Evolutionary conservation across 305 asterid genomes (phyloP).

Genomic region (Vinca major): DNA sequence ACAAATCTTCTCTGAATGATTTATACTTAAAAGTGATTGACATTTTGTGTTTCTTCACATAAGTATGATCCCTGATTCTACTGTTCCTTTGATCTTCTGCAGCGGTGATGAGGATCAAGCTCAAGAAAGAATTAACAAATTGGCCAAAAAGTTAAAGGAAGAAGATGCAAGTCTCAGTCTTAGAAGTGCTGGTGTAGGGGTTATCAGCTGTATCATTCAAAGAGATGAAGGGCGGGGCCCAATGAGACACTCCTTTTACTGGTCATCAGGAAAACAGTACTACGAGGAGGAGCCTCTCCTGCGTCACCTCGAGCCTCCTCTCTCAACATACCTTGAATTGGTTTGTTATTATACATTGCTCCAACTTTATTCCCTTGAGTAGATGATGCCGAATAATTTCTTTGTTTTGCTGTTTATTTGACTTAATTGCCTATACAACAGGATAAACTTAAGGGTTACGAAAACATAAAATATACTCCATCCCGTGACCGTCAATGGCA

Average conservation of each 20-base stretch:
- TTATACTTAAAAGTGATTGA: not conserved
- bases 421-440: constrained; percentile 24
- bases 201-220: constrained; percentile 87
- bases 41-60: not conserved
- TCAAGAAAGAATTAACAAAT: constrained; percentile 84
- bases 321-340: constrained; percentile 92
- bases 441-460: constrained; percentile 86
- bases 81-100: constrained; percentile 22
- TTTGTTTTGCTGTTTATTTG: not conserved
- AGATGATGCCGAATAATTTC: not conserved
- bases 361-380: constrained; percentile 5
- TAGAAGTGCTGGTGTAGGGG: constrained; percentile 76
- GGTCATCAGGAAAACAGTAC: constrained; percentile 67
- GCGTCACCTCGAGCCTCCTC: constrained; percentile 98
- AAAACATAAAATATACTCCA: constrained; percentile 69
- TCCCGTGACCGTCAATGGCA: constrained; percentile 99
- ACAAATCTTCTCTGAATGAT: not conserved
- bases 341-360: constrained; percentile 29
- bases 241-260: constrained; percentile 93
- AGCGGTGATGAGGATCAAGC: constrained; percentile 99
- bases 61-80: not conserved
- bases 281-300: constrained; percentile 76
- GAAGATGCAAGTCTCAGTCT: constrained; percentile 74
- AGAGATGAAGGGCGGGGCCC: constrained; percentile 99
- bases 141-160: constrained; percentile 85